These are phyloP conservation scores for Cryphonectria carpinicola DNA, from an alignment of 2,329 filamentous ascomycete species.

Conservation along the genomic window DNA sequence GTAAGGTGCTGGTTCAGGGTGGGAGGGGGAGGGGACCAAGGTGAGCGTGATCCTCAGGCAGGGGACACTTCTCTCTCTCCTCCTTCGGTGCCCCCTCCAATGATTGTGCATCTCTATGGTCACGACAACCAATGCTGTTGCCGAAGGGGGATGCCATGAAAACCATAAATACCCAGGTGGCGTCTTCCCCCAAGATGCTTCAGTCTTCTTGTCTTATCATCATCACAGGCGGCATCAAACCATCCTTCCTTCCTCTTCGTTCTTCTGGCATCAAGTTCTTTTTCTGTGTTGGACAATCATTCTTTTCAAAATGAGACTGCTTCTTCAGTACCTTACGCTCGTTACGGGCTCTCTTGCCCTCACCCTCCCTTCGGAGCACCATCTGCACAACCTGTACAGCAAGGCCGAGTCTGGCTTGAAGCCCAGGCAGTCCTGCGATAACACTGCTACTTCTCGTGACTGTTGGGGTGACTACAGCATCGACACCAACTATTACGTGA, in stretches of 20 bases:
- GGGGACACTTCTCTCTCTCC: neutral
- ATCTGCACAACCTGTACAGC: neutral
- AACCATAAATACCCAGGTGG: constrained; percentile 15
- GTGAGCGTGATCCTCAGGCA: neutral
- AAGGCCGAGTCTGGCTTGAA: constrained; percentile 9
- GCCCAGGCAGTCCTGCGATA: constrained; percentile 26
- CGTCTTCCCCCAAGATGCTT: neutral
- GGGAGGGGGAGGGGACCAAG: neutral
- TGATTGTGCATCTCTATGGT: neutral
- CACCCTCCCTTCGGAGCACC: constrained; percentile 7
- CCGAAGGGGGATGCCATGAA: neutral
- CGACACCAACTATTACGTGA: constrained; percentile 37
- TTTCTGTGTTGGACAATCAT: constrained; percentile 9
- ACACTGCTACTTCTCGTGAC: constrained; percentile 35
- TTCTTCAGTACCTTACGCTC: constrained; percentile 17
- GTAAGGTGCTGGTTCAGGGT: neutral
- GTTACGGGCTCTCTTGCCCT: constrained; percentile 22
- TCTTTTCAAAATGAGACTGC: constrained; percentile 20
- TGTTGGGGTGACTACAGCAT: constrained; percentile 39
- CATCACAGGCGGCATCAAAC: neutral
- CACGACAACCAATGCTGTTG: neutral
- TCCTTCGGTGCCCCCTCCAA: neutral
- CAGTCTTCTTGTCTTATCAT: neutral
- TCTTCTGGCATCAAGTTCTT: constrained; percentile 18
- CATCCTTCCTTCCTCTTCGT: constrained; percentile 17